phyloP scores from a whole-genome alignment of 1,284 basidiomycete species.

The Leccinum pachyderme region DNA sequence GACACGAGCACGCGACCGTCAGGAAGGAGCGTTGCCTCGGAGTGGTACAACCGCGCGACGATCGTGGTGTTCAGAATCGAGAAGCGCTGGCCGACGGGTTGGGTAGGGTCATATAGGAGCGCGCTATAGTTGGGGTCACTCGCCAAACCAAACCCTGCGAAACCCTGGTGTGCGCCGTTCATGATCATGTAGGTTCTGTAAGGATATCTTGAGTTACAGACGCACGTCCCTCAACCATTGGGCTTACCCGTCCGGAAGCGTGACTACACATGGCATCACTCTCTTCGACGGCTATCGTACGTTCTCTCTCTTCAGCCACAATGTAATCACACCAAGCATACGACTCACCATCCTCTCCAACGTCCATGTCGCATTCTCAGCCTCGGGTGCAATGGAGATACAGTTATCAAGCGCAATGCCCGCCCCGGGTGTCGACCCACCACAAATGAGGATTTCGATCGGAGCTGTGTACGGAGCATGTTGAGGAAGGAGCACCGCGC shows the following conservation, averaged over 20 bases:
- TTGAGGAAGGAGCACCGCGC: constrained; percentile 68
- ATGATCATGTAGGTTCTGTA: constrained; percentile 70
- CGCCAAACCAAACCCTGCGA: constrained; percentile 72
- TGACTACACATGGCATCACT: constrained; percentile 72
- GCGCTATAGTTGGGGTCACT: constrained; percentile 62
- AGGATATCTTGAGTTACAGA: not conserved
- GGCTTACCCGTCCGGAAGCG: constrained; percentile 51
- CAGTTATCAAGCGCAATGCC: constrained; percentile 68
- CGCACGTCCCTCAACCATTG: not conserved
- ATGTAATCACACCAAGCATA: not conserved
- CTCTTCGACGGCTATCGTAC: constrained; percentile 60
- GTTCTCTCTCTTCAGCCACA: not conserved
- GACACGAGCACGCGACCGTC: constrained; percentile 72
- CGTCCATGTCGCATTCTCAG: constrained; percentile 54
- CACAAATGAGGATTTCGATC: constrained; percentile 67
- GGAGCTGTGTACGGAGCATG: constrained; percentile 68
- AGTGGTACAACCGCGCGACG: constrained; percentile 82
- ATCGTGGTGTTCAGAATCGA: constrained; percentile 67
- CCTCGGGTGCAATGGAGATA: constrained; percentile 63
- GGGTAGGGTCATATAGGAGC: constrained; percentile 65
- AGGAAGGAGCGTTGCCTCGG: constrained; percentile 64
- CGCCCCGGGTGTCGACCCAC: constrained; percentile 61
- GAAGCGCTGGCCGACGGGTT: constrained; percentile 58
- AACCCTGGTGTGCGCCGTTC: constrained; percentile 63
- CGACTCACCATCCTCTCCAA: constrained; percentile 68